These are phyloP conservation scores for Neoboletus brunneissimus DNA, from an alignment of 768 basidiomycete genomes.

Conservation along the genomic window DNA sequence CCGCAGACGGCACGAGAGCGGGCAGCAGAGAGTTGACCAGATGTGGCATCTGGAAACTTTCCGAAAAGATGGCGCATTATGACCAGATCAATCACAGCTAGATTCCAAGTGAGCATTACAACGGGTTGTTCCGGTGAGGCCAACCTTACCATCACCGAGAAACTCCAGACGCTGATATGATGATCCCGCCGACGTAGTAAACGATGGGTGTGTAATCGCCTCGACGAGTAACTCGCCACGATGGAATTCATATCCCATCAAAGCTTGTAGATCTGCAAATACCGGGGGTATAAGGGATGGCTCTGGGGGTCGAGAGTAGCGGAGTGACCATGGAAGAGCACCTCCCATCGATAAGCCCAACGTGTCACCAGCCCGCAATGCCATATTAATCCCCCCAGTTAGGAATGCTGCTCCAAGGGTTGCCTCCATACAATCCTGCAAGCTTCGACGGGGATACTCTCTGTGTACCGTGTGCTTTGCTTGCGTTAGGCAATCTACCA, in stretches of 20 bases:
- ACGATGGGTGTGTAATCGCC: slow-evolving; percentile 86
- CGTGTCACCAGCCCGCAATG: slow-evolving; percentile 59
- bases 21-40: slow-evolving; percentile 72
- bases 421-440: slow-evolving; percentile 91
- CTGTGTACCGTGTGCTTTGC: slow-evolving; percentile 38
- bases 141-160: slow-evolving; percentile 75
- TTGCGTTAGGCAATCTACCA: slow-evolving; percentile 28
- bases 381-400: slow-evolving; percentile 68
- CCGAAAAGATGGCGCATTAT: slow-evolving; percentile 69
- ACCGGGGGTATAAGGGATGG: slow-evolving; percentile 41
- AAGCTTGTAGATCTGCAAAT: slow-evolving; percentile 55
- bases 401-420: slow-evolving; percentile 74
- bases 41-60: slow-evolving; percentile 68
- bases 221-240: slow-evolving; percentile 61
- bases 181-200: slow-evolving; percentile 46
- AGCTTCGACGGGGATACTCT: slow-evolving; percentile 59
- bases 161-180: slow-evolving; percentile 89
- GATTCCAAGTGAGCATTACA: slow-evolving; percentile 7
- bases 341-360: slow-evolving; percentile 77
- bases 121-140: background rate
- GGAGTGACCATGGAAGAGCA: slow-evolving; percentile 59
- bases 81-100: slow-evolving; percentile 70
- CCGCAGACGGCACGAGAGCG: slow-evolving; percentile 72
- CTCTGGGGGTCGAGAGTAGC: slow-evolving; percentile 42
- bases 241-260: slow-evolving; percentile 68